These are phyloP conservation scores for Paramecium sonneborni DNA, from an alignment of 73 alveolate species.

Conservation along the genomic window DNA sequence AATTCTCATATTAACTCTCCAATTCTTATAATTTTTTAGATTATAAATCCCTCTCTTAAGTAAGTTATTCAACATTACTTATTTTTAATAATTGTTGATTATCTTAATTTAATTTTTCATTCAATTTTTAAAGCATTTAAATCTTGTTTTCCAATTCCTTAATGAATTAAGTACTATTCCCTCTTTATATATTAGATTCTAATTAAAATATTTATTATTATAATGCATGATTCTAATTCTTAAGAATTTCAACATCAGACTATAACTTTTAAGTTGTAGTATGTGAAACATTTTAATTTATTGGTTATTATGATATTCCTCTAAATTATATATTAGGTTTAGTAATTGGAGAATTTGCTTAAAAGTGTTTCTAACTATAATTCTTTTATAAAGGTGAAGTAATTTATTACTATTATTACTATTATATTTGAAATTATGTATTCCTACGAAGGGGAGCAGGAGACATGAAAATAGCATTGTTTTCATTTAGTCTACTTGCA, in stretches of 20 bases:
- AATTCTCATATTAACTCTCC: neutral
- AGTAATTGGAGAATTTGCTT: neutral
- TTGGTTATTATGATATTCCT: neutral
- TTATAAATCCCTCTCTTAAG: neutral
- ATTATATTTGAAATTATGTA: neutral
- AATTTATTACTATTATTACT: neutral
- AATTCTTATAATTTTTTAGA: neutral
- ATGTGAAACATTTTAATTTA: neutral
- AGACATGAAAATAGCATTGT: neutral
- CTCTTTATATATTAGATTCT: conserved; percentile 26
- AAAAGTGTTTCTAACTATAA: neutral
- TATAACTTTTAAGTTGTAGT: conserved; percentile 18
- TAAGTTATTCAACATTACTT: neutral
- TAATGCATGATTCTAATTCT: neutral
- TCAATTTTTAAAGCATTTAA: neutral
- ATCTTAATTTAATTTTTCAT: conserved; percentile 26
- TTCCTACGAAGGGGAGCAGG: neutral
- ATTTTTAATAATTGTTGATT: neutral
- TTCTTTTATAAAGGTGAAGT: conserved; percentile 1
- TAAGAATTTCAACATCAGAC: neutral
- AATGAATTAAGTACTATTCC: neutral
- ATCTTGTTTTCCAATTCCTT: conserved; percentile 20
- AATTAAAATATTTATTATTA: neutral
- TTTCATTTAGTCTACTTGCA: neutral
- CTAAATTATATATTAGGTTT: neutral